phyloP scores from a whole-genome alignment of 176 grass and related monocot genomes.

The Oryza nivara region DNA sequence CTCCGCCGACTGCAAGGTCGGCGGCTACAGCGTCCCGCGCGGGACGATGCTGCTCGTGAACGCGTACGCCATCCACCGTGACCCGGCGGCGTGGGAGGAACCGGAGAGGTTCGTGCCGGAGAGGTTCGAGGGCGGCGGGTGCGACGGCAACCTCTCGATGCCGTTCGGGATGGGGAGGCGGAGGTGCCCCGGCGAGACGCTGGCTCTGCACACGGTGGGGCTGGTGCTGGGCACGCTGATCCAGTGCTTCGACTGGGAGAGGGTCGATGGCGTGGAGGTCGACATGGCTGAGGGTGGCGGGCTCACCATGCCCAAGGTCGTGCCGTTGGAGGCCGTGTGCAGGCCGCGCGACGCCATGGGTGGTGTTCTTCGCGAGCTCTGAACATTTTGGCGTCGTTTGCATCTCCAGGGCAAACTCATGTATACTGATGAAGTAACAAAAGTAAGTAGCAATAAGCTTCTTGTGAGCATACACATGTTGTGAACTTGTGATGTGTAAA shows the following conservation, averaged over 20 bases:
- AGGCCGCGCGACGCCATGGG: constrained; percentile 40
- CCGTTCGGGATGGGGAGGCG: constrained; percentile 66
- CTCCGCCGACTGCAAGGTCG: constrained; percentile 26
- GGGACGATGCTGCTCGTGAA: constrained; percentile 61
- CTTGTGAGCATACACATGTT: no score
- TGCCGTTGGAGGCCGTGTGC: constrained; percentile 48
- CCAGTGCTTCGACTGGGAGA: constrained; percentile 74
- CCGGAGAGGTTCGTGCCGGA: constrained; percentile 10
- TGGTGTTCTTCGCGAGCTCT: constrained; percentile 32
- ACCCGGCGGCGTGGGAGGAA: constrained; percentile 17
- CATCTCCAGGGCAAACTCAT: not conserved
- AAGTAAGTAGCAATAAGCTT: no score
- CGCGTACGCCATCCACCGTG: constrained; percentile 53
- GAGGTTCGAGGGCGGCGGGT: constrained; percentile 32
- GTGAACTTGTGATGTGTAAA: no score
- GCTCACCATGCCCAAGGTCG: constrained; percentile 45
- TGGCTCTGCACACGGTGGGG: constrained; percentile 12
- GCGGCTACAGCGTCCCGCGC: constrained; percentile 3
- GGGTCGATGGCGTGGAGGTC: constrained; percentile 29
- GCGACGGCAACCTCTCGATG: not conserved
- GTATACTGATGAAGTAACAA: no score
- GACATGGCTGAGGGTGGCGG: constrained; percentile 53
- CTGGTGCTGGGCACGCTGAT: constrained; percentile 48
- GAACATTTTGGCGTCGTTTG: not conserved
- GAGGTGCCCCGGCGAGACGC: constrained; percentile 48